Evolutionary conservation across 371 early-diverging fungal genomes (phyloP).

Genomic region (Thermomucor indicae-seudaticae): DNA sequence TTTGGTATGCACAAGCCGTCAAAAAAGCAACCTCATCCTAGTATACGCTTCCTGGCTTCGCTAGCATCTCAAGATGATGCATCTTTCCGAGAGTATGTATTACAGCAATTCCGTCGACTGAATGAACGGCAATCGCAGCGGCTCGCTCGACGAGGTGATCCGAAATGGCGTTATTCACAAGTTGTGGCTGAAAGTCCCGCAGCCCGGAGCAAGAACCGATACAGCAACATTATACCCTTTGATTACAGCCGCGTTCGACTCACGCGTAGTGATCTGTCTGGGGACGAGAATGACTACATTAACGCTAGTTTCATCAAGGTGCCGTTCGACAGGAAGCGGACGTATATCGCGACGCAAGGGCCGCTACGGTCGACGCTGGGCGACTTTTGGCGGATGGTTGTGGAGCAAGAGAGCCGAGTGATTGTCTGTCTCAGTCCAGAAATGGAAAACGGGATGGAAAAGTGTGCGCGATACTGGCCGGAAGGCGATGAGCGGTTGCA

Average conservation of each 20-base stretch:
- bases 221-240: constrained; percentile 56
- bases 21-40: too few species aligned
- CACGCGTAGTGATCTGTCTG: constrained; percentile 4
- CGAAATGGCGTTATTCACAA: too few species aligned
- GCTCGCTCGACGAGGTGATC: too few species aligned
- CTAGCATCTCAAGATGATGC: too few species aligned
- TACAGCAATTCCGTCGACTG: too few species aligned
- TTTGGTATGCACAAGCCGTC: too few species aligned
- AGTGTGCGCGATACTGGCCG: constrained; percentile 84
- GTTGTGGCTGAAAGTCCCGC: constrained; percentile 8
- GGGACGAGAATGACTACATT: constrained; percentile 63
- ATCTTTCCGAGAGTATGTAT: too few species aligned
- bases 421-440: constrained; percentile 88
- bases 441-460: constrained; percentile 60
- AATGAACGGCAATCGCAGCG: too few species aligned
- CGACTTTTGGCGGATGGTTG: constrained; percentile 91
- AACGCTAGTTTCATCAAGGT: constrained; percentile 68
- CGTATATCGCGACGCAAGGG: constrained; percentile 91
- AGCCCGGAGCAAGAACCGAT: constrained; percentile 31
- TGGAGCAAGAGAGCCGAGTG: constrained; percentile 66
- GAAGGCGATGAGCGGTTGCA: constrained; percentile 13
- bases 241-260: constrained; percentile 49
- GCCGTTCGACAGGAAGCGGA: constrained; percentile 26
- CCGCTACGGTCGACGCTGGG: constrained; percentile 72
- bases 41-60: too few species aligned